phyloP scores from a whole-genome alignment of 805 yeast species.

The Ogataea neopini region DNA sequence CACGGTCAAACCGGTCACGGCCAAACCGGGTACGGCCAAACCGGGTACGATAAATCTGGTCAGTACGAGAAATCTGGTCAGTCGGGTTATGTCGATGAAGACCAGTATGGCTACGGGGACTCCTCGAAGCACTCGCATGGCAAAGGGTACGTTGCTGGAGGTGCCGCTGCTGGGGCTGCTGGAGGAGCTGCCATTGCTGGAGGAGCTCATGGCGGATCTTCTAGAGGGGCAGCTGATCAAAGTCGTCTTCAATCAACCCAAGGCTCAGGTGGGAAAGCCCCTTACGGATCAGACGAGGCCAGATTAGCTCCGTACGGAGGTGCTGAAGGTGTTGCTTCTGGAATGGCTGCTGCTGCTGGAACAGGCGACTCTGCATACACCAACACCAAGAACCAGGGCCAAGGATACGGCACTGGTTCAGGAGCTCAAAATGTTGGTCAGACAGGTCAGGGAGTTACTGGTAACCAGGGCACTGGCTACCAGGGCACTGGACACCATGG shows the following conservation, averaged over 20 bases:
- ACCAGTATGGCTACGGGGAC: not conserved
- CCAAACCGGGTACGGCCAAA: too few relatives aligned
- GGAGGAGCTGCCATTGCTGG: too few relatives aligned
- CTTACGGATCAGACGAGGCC: slow-evolving; percentile 3
- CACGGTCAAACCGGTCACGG: not conserved
- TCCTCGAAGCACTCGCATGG: not conserved
- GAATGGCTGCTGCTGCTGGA: slow-evolving; percentile 5
- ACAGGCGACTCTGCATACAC: slow-evolving; percentile 4
- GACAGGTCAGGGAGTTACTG: too few relatives aligned
- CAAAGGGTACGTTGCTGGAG: not conserved
- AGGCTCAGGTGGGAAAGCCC: not conserved
- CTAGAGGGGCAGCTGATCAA: slow-evolving; percentile 1
- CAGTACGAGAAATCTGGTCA: too few relatives aligned
- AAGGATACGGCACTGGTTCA: not conserved
- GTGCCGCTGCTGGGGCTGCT: too few relatives aligned
- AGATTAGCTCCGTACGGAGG: slow-evolving; percentile 6
- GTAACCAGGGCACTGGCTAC: too few relatives aligned
- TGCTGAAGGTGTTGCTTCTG: not conserved
- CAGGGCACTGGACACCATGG: not conserved
- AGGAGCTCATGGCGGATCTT: not conserved
- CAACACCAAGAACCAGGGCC: not conserved
- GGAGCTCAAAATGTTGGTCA: too few relatives aligned
- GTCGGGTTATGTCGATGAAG: not conserved
- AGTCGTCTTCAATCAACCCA: too few relatives aligned
- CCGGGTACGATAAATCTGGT: too few relatives aligned